Evolutionary conservation across 1,284 basidiomycete genomes (phyloP), one percentile per base, ranked within the genome.

Genomic region (Melampsora americana): DNA sequence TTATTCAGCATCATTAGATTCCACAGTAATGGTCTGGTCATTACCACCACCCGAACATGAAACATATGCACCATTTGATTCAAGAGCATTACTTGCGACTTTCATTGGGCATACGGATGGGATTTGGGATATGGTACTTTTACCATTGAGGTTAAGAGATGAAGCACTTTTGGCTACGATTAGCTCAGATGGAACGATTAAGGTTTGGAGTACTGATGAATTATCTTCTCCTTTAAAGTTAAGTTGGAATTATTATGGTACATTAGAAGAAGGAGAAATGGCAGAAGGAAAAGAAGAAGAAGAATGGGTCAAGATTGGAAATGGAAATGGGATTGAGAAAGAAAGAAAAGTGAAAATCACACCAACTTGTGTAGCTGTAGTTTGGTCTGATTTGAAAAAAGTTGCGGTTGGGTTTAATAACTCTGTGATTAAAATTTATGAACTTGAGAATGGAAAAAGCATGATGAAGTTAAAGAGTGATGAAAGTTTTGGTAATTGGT

Each of bases 31-130:
- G 50, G 87, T 96, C 42, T 97, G 94, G 94, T 88, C 88, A 26
- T 85, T 96, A 61, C 93, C 93, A 7, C 80, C 87, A 14, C 83
- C 87, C 1, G 86, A 87, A 60, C 89, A 77, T 18, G 81, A 93
- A 88, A 83, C 85, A 2, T 97, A 97, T 83, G 91, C 91, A 9
- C 89, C 93, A 0, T 93, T 91, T 82, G 93, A 98, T 79, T 87
- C 90, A 69, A 88, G 89, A 2, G 87, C 89, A 23, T 86, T 89
- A 50, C 86, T 91, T 50, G 91, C 90, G 46, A 90, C 90, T 78
- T 87, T 98, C 39, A 88, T 95, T 50, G 94, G 93, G 0, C 93
- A 96, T 82, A 92, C 92, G 0, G 93, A 98, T 82, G 92, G 92
- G 3, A 91, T 98, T 14, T 98, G 95, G 95, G 95, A 95, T 81